Percentiles rank a stretch among this genome's conserved stretches.
phyloP scores from a whole-genome alignment of 257 asterid genomes.

The Agastache rugosa region DNA sequence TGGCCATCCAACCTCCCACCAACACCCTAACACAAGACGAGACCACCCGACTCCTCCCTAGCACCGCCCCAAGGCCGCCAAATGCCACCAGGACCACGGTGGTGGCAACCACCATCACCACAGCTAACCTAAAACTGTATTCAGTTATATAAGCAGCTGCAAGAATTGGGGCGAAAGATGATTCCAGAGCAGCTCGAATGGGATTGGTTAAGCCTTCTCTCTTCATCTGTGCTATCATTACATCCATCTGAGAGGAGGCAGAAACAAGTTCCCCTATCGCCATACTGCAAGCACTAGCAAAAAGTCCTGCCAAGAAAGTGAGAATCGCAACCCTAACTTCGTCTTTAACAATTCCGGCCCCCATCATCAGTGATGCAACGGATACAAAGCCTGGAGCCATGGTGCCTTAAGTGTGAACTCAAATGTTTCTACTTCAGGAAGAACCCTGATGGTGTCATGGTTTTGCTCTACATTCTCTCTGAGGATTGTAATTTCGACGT shows the following conservation, averaged over 20 bases:
- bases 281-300: conserved; percentile 74
- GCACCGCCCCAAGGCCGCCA: conserved; percentile 56
- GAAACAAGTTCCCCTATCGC: conserved; percentile 72
- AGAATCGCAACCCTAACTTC: conserved; percentile 57
- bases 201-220: conserved; percentile 52
- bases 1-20: conserved; percentile 78
- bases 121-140: conserved; percentile 48
- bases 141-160: conserved; percentile 58
- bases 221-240: conserved; percentile 56
- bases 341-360: conserved; percentile 57
- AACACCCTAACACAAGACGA: conserved; percentile 60
- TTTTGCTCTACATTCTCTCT: conserved; percentile 16
- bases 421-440: conserved; percentile 33
- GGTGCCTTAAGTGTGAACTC: conserved; percentile 60
- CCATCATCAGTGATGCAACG: conserved; percentile 72
- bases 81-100: conserved; percentile 48
- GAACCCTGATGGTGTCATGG: conserved; percentile 26
- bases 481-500: conserved; percentile 18
- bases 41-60: conserved; percentile 48
- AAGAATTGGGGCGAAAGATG: conserved; percentile 56
- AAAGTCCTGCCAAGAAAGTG: conserved; percentile 63
- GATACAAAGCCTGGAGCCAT: conserved; percentile 69
- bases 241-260: conserved; percentile 53
- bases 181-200: conserved; percentile 57
- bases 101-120: conserved; percentile 51